Conservation (phyloP, 139 green algal species). For the Chlorella sorokiniana region DNA sequence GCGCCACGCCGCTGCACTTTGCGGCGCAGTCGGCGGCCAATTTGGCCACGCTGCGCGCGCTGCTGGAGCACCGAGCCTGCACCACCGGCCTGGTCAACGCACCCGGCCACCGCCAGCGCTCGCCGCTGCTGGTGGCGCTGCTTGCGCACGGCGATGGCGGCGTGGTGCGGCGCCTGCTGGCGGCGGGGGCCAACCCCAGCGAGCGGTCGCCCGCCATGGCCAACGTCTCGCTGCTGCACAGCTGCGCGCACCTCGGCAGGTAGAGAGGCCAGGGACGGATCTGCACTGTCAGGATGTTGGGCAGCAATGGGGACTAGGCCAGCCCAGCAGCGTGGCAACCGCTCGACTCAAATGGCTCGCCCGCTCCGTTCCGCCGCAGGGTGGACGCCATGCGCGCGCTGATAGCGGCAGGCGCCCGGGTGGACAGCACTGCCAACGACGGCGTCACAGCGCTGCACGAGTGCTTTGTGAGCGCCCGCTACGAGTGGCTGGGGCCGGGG, state of each 20-base stretch:
- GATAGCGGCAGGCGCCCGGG: neutral
- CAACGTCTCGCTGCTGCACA: neutral
- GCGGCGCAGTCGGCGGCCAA: neutral
- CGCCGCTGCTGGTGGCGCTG: constrained; percentile 4
- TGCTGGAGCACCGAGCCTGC: constrained; percentile 9
- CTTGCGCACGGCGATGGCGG: neutral
- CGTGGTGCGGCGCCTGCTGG: constrained; percentile 2
- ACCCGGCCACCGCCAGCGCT: constrained; percentile 3
- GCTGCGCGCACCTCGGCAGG: neutral
- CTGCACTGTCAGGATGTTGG: too few relatives aligned
- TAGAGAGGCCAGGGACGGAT: neutral
- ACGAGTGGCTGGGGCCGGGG: neutral
- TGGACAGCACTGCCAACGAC: neutral
- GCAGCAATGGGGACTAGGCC: neutral
- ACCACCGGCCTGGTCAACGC: neutral
- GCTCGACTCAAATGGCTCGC: too few relatives aligned
- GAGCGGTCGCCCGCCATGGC: neutral
- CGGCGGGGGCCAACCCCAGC: constrained; percentile 10
- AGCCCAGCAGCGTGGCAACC: neutral
- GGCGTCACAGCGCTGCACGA: constrained; percentile 1
- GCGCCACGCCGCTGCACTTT: neutral
- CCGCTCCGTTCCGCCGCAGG: neutral
- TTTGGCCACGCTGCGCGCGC: neutral
- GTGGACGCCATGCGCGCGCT: constrained; percentile 16
- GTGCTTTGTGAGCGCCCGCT: constrained; percentile 1